Percentiles rank a stretch among this genome's conserved stretches.
Conservation (phyloP, 208 protist genomes). For the Wallacemonas sp. region DNA sequence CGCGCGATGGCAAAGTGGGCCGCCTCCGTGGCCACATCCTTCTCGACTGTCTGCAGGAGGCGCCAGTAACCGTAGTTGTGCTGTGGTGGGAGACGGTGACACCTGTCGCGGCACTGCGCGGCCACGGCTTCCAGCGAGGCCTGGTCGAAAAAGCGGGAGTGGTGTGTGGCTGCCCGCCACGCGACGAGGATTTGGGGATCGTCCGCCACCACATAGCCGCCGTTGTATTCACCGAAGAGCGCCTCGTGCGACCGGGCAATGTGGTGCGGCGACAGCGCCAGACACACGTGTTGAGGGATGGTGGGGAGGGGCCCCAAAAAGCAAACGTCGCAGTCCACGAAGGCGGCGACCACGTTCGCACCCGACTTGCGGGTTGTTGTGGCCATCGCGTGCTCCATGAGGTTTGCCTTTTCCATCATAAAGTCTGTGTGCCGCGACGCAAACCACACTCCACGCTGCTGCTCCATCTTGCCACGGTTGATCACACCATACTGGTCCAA, state of each 20-base stretch:
- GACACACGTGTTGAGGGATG: slow-evolving; percentile 26
- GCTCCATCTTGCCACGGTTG: slow-evolving; percentile 68
- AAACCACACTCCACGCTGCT: slow-evolving; percentile 64
- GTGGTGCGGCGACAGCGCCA: slow-evolving; percentile 69
- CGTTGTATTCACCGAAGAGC: slow-evolving; percentile 79
- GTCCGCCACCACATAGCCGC: slow-evolving; percentile 54
- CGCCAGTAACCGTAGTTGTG: slow-evolving; percentile 90
- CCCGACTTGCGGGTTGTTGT: background rate
- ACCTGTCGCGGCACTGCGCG: slow-evolving; percentile 25
- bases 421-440: slow-evolving; percentile 73
- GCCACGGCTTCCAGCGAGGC: slow-evolving; percentile 69
- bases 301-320: slow-evolving; percentile 48
- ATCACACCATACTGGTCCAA: slow-evolving; percentile 68
- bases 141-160: slow-evolving; percentile 79
- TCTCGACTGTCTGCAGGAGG: slow-evolving; percentile 47
- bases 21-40: slow-evolving; percentile 33
- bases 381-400: slow-evolving; percentile 70
- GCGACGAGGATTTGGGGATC: slow-evolving; percentile 44
- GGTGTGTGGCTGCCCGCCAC: slow-evolving; percentile 61
- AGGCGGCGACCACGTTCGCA: slow-evolving; percentile 29
- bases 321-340: slow-evolving; percentile 80
- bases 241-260: slow-evolving; percentile 49
- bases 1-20: slow-evolving; percentile 50
- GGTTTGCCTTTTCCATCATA: slow-evolving; percentile 89
- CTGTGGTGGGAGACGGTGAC: slow-evolving; percentile 57